Evolutionary conservation across 495 filamentous ascomycete species (phyloP), one percentile per base, ranked within the genome.

Genomic region (Lasiosphaeriaceae sp.): DNA sequence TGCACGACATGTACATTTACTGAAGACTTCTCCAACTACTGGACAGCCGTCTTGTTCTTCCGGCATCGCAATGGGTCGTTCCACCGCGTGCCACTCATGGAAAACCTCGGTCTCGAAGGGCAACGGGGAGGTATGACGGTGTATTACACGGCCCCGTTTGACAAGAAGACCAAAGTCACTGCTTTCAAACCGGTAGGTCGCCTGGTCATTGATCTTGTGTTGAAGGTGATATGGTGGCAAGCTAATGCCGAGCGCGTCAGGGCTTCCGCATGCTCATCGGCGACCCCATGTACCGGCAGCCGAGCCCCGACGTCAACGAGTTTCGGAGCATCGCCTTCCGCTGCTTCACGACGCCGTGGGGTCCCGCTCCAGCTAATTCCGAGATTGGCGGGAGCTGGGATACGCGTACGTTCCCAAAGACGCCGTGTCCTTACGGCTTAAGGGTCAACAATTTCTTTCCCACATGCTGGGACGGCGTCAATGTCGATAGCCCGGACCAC

Each of bases 191-290:
- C 72, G 24, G 68, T 71, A 71, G 46, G 84, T 9, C 26, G 9
- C 26, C 9, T 9, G 9, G 4, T 31, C 9, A 31, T 31, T 31
- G 9, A 31, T 9, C 26, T 4, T 31, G 9, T 31, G 9, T 31
- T 9, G 26, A 3, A 31, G n/a, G n/a, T n/a, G n/a, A n/a, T n/a
- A n/a, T n/a, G n/a, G n/a, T n/a, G n/a, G n/a, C n/a, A 31, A 31
- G 26, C 26, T 31, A 31, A 31, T 9, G 26, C 9, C 9, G 26
- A 31, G n/a, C n/a, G n/a, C n/a, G n/a, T 9, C 3, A 31, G 26
- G 39, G 81, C 20, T 86, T 89, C 64, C 87, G 86, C 50, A 90
- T 91, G 85, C 54, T 91, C 11, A 77, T 85, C 41, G 89, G 89
- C 29, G 75, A 88, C 63, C 74, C 85, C 0, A 70, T 59, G 54